Evolutionary conservation across 2,329 filamentous ascomycete genomes (phyloP).

Genomic region (Hortaea sp.): DNA sequence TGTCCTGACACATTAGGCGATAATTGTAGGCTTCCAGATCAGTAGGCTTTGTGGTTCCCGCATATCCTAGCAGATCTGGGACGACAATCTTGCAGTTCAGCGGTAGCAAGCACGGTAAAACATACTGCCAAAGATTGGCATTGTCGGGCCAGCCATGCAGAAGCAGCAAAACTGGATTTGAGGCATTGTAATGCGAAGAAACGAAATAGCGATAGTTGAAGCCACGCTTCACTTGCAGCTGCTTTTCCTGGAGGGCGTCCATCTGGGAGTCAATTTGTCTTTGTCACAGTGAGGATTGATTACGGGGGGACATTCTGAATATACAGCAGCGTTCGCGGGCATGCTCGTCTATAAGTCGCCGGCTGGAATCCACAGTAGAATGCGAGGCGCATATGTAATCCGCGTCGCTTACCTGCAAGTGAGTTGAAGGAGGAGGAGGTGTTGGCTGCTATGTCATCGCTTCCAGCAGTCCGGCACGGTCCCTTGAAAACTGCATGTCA

Average conservation of each 20-base stretch:
- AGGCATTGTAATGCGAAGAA: slow-evolving; percentile 14
- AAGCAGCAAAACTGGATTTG: slow-evolving; percentile 27
- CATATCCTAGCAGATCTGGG: slow-evolving; percentile 31
- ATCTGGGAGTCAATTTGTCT: slow-evolving; percentile 2
- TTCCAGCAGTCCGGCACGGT: too few relatives aligned
- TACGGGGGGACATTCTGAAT: not conserved
- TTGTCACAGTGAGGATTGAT: not conserved
- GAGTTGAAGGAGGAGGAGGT: too few relatives aligned
- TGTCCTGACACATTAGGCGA: slow-evolving; percentile 25
- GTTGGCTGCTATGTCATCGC: too few relatives aligned
- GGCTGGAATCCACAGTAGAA: too few relatives aligned
- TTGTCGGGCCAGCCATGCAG: slow-evolving; percentile 43
- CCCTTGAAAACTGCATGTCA: too few relatives aligned
- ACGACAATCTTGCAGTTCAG: slow-evolving; percentile 29
- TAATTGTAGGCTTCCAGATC: slow-evolving; percentile 27
- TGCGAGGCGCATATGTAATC: too few relatives aligned
- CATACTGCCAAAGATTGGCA: slow-evolving; percentile 35
- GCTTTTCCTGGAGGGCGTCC: slow-evolving; percentile 14
- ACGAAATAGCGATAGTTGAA: slow-evolving; percentile 35
- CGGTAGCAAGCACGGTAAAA: slow-evolving; percentile 28
- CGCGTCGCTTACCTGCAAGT: too few relatives aligned
- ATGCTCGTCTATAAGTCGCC: too few relatives aligned
- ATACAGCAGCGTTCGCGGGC: not conserved
- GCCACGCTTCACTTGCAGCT: slow-evolving; percentile 12
- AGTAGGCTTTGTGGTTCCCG: slow-evolving; percentile 31